Base-by-base conservation (phyloP, 108 stramenopile genomes). In the Mediolabrus comicus region DNA sequence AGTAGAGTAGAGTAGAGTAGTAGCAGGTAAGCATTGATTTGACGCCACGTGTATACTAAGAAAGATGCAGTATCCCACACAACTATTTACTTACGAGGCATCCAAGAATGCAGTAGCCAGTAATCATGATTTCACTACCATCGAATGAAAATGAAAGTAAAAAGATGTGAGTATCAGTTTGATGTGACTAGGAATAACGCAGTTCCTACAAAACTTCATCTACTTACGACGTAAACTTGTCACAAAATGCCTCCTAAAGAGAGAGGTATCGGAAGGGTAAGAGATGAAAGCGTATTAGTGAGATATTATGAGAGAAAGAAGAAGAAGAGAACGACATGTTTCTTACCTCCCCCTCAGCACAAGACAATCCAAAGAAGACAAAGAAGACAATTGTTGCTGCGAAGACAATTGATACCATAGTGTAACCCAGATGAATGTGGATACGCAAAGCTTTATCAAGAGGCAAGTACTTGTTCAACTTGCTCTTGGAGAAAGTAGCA, bases 351-450 rank as follows among this genome's bases (percentile, higher is more conserved):
- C 83, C 80, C 24, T 65, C 71, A 2, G 49, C 49, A 59, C 79
- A 83, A 6, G 79, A 32, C 22, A 75, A 22, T 31, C 78, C 78
- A 65, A 75, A 79, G 59, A 71, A 83, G 53, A 61, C 29, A n/a
- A 83, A 75, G 63, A 83, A 83, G 51, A 83, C 41, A 13, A 83
- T 53, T n/a, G 69, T 75, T 14, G 82, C 74, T 1, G 70, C 22
- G 39, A 83, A 70, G 22, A 83, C 78, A 27, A 79, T 72, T 1
- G 41, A 33, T 0, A 67, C 59, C 71, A 77, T 61, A 31, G 68
- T 79, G 26, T 83, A 80, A 0, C 83, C 83, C 25, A 83, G 60
- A 56, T 80, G 71, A 16, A 80, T 80, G 43, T 83, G 83, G 25
- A 80, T 68, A 16, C 65, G 51, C 2, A 68, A 41, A 28, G 57